Percentiles rank a stretch among this genome's conserved stretches.
Evolutionary conservation across 2,329 filamentous ascomycete genomes (phyloP).

Genomic region (Sclerotinia minor): DNA sequence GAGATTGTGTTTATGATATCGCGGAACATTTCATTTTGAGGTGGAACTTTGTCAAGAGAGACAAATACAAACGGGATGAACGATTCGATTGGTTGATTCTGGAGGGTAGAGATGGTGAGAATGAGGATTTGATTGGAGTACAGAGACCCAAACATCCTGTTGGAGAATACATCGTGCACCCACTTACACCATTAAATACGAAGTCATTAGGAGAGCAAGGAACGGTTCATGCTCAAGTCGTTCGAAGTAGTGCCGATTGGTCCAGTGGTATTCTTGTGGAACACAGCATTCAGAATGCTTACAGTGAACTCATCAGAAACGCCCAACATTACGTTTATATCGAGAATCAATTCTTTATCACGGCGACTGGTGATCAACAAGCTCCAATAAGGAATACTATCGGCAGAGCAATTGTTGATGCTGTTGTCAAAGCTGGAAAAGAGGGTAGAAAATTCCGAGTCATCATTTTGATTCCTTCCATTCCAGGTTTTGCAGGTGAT

Average conservation of each 20-base stretch:
- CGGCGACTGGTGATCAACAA: conserved; percentile 87
- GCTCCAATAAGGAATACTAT: conserved; percentile 84
- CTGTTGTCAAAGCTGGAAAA: conserved; percentile 76
- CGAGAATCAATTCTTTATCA: conserved; percentile 98
- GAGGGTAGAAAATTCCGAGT: conserved; percentile 86
- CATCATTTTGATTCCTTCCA: conserved; percentile 85
- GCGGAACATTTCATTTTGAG: conserved; percentile 92
- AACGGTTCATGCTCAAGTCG: conserved; percentile 76
- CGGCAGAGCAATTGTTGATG: conserved; percentile 86
- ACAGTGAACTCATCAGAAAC: conserved; percentile 78
- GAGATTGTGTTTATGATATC: conserved; percentile 88
- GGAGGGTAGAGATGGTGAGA: conserved; percentile 70
- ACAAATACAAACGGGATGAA: conserved; percentile 92
- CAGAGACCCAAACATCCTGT: conserved; percentile 87
- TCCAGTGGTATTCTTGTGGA: conserved; percentile 85
- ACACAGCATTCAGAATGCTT: conserved; percentile 85
- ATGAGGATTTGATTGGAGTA: conserved; percentile 85
- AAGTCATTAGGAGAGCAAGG: conserved; percentile 67
- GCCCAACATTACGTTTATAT: conserved; percentile 95
- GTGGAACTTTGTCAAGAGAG: conserved; percentile 96
- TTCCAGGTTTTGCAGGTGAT: conserved; percentile 93
- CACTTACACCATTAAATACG: conserved; percentile 64
- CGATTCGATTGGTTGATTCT: conserved; percentile 83
- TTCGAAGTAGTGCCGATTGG: conserved; percentile 92
- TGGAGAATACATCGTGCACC: conserved; percentile 83